Conservation (phyloP, 345 rosid genomes). For the Kernera saxatilis region DNA sequence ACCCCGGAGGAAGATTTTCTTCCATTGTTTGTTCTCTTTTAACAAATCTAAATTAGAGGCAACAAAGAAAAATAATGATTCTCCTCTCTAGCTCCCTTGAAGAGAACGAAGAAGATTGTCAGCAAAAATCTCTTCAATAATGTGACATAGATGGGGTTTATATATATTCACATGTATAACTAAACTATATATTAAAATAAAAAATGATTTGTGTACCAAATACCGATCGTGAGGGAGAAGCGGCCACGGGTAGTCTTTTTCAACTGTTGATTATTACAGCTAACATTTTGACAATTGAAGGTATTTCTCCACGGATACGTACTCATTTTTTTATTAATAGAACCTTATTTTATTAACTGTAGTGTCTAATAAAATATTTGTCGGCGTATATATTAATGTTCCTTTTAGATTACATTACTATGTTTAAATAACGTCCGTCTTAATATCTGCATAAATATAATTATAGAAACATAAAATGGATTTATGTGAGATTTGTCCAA, state of each 20-base stretch:
- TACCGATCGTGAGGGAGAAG: slow-evolving; percentile 50
- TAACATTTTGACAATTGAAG: slow-evolving; percentile 76
- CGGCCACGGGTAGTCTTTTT: slow-evolving; percentile 31
- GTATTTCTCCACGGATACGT: slow-evolving; percentile 8
- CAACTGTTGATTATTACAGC: slow-evolving; percentile 58
- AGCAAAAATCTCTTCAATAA: slow-evolving; percentile 23
- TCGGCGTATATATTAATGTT: slow-evolving; percentile 44
- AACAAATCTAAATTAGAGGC: background rate
- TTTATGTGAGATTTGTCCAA: slow-evolving; percentile 49
- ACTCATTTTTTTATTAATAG: background rate
- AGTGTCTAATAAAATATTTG: slow-evolving; percentile 22
- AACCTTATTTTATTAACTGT: background rate
- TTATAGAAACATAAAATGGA: slow-evolving; percentile 9
- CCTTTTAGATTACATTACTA: slow-evolving; percentile 35
- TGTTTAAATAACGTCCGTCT: slow-evolving; percentile 14
- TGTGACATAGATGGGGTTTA: slow-evolving; percentile 28
- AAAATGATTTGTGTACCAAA: slow-evolving; percentile 25
- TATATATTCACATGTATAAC: slow-evolving; percentile 22
- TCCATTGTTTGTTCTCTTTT: slow-evolving; percentile 38
- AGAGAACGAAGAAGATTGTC: slow-evolving; percentile 14
- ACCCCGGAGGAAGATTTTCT: slow-evolving; percentile 93
- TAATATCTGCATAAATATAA: slow-evolving; percentile 23
- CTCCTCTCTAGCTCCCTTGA: background rate
- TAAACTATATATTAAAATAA: slow-evolving; percentile 10
- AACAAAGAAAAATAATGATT: background rate